A percentile compares a stretch with the other conserved stretches of the same genome.
Evolutionary conservation across 371 early-diverging fungal genomes (phyloP).

Genomic region (Lichtheimia corymbifera): DNA sequence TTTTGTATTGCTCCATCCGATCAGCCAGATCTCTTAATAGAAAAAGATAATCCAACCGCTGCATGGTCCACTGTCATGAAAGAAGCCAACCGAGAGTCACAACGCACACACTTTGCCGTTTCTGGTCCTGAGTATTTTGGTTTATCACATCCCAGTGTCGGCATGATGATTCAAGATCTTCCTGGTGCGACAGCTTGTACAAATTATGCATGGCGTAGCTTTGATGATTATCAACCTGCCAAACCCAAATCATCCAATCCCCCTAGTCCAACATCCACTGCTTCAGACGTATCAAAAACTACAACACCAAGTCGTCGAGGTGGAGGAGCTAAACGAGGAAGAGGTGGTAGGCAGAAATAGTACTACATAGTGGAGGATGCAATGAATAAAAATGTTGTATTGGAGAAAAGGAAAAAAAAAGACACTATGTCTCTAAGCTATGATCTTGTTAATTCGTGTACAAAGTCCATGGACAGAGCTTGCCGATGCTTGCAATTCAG

Average conservation of each 20-base stretch:
- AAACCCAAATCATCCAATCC: constrained; percentile 9
- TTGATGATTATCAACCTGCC: constrained; percentile 6
- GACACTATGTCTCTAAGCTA: neutral
- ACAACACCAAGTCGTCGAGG: constrained; percentile 1
- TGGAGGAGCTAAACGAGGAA: constrained; percentile 6
- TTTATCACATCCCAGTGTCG: constrained; percentile 82
- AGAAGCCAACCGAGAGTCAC: constrained; percentile 67
- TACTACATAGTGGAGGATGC: neutral
- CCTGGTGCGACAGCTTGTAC: constrained; percentile 72
- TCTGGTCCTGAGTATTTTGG: constrained; percentile 94
- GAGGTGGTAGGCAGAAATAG: constrained; percentile 1
- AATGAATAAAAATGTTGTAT: neutral
- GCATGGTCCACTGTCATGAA: constrained; percentile 87
- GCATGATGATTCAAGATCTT: constrained; percentile 86
- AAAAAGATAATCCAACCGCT: constrained; percentile 81
- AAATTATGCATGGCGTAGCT: constrained; percentile 62
- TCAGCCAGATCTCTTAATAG: constrained; percentile 56
- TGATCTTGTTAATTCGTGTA: constrained; percentile 6
- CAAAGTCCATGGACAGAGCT: constrained; percentile 4
- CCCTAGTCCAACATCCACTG: constrained; percentile 1
- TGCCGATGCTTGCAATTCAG: constrained; percentile 7
- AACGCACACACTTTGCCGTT: constrained; percentile 72
- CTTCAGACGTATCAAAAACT: neutral
- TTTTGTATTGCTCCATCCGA: constrained; percentile 80
- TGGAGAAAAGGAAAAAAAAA: neutral